Evolutionary conservation across 208 protist genomes (phyloP), one percentile per base, ranked within the genome.

Genomic region (Crithidia sp.): DNA sequence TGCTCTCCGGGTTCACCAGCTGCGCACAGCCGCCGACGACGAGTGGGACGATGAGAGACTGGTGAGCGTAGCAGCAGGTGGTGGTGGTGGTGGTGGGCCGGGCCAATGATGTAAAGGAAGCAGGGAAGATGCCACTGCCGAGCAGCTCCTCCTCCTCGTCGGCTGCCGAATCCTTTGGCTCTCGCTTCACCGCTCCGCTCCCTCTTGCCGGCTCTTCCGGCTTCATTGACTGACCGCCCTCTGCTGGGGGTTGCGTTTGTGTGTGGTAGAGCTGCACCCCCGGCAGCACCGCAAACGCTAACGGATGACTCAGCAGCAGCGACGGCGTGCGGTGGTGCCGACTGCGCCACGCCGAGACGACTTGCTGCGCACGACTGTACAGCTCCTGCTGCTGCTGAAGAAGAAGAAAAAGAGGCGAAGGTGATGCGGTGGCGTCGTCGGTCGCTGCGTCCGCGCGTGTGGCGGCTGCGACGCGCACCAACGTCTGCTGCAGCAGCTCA

Each of bases 21-120:
- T 83, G 79, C 55, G 91, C 86, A 62, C 83, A 86, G 59, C 88
- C 85, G 62, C 88, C 88, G 36, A 94, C 92, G 17, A 96, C 79
- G 47, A 96, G 41, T 7, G 89, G 88, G 9, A 94, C n/a, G 4
- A 85, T 56, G 2, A 91, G 44, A 8, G 67, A 73, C 47, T 69
- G 64, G 5, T 70, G 66, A 10, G 49, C 45, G 54, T 72, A 67
- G 54, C 40, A 57, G 45, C 57, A 71, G 36, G 8, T 47, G 6
- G 39, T 5, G 17, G 28, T 61, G 16, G 56, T 45, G 8, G 13
- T 13, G 0, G 39, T 14, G 28, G 9, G 37, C 28, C 8, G 57
- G 13, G 57, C 12, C 5, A 40, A 9, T 50, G 37, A 3, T 37
- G 60, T 0, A 7, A 56, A 2, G 10, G 63, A 12, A 17, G 71